Conservation (phyloP, 2,329 filamentous ascomycete genomes). For the Fusarium compactum region DNA sequence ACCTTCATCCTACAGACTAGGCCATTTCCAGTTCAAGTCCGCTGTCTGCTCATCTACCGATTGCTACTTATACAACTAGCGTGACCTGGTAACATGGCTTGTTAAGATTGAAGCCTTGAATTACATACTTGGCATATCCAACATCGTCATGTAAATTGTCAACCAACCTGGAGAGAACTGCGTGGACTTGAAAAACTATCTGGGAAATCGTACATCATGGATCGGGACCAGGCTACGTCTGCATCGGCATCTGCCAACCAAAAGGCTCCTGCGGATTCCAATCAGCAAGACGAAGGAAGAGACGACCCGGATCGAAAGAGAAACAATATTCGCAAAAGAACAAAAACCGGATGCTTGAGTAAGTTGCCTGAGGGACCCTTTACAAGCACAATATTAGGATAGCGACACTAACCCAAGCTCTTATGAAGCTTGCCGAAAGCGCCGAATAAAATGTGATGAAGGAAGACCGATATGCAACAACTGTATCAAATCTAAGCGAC, state of each 20-base stretch:
- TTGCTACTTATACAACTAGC: constrained; percentile 17
- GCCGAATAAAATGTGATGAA: constrained; percentile 97
- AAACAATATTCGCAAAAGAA: constrained; percentile 72
- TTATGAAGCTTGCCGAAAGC: constrained; percentile 82
- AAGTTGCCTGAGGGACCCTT: constrained; percentile 54
- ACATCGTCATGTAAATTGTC: constrained; percentile 40
- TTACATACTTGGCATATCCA: constrained; percentile 1
- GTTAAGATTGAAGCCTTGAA: constrained; percentile 10
- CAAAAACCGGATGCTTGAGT: constrained; percentile 94
- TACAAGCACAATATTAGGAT: background rate
- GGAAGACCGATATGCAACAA: constrained; percentile 85
- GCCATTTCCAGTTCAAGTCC: constrained; percentile 4
- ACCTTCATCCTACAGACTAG: constrained; percentile 18
- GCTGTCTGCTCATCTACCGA: constrained; percentile 2
- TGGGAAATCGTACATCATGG: constrained; percentile 32
- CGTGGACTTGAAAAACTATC: constrained; percentile 29
- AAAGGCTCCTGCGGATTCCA: constrained; percentile 48
- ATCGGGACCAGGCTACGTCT: constrained; percentile 29
- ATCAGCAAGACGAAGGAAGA: constrained; percentile 53
- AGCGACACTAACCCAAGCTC: constrained; percentile 40
- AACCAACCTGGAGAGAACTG: constrained; percentile 13
- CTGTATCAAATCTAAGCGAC: constrained; percentile 86
- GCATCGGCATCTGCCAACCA: constrained; percentile 24
- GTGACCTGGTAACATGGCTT: constrained; percentile 18
- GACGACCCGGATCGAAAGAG: constrained; percentile 62